These are phyloP conservation scores for Cunninghamia lanceolata DNA, from an alignment of 75 land plant genomes.

Conservation along the genomic window DNA sequence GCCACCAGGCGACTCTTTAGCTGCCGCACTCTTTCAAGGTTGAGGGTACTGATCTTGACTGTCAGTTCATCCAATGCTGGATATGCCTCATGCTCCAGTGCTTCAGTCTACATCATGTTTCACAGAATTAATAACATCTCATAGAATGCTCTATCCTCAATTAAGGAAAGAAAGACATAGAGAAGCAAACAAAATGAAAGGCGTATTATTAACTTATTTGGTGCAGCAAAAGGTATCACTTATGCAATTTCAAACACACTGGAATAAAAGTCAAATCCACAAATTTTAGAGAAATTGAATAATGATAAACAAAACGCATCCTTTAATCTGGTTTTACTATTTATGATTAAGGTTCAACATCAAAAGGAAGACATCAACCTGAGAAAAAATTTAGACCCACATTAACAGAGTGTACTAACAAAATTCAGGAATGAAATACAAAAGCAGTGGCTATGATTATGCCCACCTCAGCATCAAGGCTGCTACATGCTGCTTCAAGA, in stretches of 20 bases:
- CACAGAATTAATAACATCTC: conserved; percentile 4
- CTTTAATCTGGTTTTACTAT: background rate
- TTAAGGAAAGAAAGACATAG: background rate
- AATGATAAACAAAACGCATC: background rate
- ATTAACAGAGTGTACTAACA: background rate
- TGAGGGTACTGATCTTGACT: conserved; percentile 69
- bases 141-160: background rate
- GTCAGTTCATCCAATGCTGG: conserved; percentile 74
- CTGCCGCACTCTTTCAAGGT: conserved; percentile 70
- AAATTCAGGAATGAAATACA: background rate
- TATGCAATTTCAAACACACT: background rate
- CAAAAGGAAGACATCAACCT: background rate
- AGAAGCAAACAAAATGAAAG: background rate
- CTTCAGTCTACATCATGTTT: conserved; percentile 34
- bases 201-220: background rate
- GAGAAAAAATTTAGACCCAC: background rate
- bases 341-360: background rate
- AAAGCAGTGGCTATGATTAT: background rate
- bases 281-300: background rate
- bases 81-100: conserved; percentile 63
- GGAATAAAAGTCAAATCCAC: background rate
- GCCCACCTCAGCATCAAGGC: conserved; percentile 65
- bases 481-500: conserved; percentile 79
- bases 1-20: conserved; percentile 69
- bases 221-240: background rate